phyloP scores from a whole-genome alignment of 352 stramenopile genomes.

The Pythium biforme region DNA sequence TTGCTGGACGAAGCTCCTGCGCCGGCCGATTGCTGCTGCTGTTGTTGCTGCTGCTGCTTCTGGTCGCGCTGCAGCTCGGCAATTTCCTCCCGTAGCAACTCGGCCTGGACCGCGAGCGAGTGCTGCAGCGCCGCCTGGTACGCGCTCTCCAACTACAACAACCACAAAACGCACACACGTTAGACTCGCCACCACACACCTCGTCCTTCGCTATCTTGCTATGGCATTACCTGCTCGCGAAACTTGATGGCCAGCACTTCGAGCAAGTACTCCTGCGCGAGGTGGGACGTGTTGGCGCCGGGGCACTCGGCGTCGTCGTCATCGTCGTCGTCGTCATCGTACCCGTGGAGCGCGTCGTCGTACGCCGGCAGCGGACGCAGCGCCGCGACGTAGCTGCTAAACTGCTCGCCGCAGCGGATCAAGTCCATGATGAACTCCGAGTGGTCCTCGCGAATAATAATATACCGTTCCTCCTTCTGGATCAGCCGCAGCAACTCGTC shows the following conservation, averaged over 20 bases:
- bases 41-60: constrained; percentile 28
- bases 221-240: constrained; percentile 53
- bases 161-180: not conserved
- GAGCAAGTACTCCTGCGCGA: constrained; percentile 75
- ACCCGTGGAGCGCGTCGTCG: constrained; percentile 28
- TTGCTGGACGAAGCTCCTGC: constrained; percentile 30
- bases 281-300: constrained; percentile 69
- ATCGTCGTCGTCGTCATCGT: constrained; percentile 51
- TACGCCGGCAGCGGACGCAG: constrained; percentile 29
- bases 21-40: constrained; percentile 14
- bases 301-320: constrained; percentile 66
- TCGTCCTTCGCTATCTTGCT: no score
- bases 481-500: constrained; percentile 72
- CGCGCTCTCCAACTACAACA: constrained; percentile 56
- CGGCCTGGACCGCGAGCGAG: constrained; percentile 67
- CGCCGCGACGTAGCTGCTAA: constrained; percentile 57
- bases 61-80: constrained; percentile 62
- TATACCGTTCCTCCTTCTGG: constrained; percentile 79
- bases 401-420: constrained; percentile 75
- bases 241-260: constrained; percentile 82
- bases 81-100: constrained; percentile 72
- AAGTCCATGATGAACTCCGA: constrained; percentile 80
- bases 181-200: no score
- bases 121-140: constrained; percentile 80
- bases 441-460: constrained; percentile 82